Evolutionary conservation across 108 stramenopile genomes (phyloP), one percentile per base, ranked within the genome.

Genomic region (Cyclostephanos invisitatus): DNA sequence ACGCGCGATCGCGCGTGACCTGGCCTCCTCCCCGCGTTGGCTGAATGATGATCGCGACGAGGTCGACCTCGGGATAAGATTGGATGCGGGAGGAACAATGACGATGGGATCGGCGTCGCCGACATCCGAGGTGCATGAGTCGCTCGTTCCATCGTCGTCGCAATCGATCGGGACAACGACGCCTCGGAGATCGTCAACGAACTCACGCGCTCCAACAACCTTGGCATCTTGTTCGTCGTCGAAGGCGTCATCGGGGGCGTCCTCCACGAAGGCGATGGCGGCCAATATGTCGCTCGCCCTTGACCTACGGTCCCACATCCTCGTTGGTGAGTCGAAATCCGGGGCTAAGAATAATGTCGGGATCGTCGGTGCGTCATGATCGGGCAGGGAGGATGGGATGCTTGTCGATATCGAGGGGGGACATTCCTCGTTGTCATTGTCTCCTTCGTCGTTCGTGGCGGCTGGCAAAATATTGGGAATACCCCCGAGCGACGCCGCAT

Each of bases 1-100:
- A 20, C 60, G 38, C 22, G 60, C 60, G 38, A 61, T 42, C 36
- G 60, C 60, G 4, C 60, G 60, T 11, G 37, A 21, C 21, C 60
- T 37, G 1, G 60, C 60, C 36, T 61, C 60, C 36, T 61, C 60
- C 20, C 60, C 60, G 1, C 29, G 60, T 2, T 27, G 22, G 53
- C 25, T 27, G 53, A 54, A 54, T 14, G 14, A 15, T 11, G 12
- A 46, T 46, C 44, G 44, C 44, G 44, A 11, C 12, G 44, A 11
- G 15, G 44, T 3, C 44, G 14, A 0, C 44, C 14, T 15, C 14
- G 44, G 44, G 11, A 40, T 40, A 7, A 8, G 44, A 15, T 15
- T 11, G 44, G 44, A 2, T 11, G 44, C 12, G 15, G 44, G 44
- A 15, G 44, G 15, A 15, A 46, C 44, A 0, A 32, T 32, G 32